Percentiles rank a stretch among this genome's conserved stretches.
phyloP scores from a whole-genome alignment of 2,329 filamentous ascomycete species.

The Aspergillus sp. region DNA sequence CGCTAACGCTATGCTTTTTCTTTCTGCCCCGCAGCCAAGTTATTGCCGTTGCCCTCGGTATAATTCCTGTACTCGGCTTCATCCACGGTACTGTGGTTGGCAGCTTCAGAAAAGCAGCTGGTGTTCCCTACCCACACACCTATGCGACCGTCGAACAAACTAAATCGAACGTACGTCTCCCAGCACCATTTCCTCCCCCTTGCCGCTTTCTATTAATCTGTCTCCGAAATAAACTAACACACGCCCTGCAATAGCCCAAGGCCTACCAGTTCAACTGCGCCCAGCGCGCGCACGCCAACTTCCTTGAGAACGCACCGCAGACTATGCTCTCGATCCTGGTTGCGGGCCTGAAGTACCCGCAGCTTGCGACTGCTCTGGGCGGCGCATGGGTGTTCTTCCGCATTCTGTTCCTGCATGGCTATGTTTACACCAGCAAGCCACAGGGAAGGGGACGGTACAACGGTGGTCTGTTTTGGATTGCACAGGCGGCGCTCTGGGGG shows the following conservation, averaged over 20 bases:
- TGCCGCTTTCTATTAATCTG: conserved; percentile 28
- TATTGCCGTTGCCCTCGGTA: conserved; percentile 58
- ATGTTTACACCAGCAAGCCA: conserved; percentile 46
- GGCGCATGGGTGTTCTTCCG: conserved; percentile 57
- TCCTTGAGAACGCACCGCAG: conserved; percentile 61
- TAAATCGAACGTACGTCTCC: conserved; percentile 45
- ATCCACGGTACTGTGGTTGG: conserved; percentile 56
- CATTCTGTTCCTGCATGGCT: conserved; percentile 54
- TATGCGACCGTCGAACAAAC: conserved; percentile 62
- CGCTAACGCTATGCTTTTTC: background rate
- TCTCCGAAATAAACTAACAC: background rate
- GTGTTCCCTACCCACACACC: conserved; percentile 61
- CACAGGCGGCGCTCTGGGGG: conserved; percentile 47
- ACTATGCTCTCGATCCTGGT: conserved; percentile 58
- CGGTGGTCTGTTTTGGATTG: conserved; percentile 44
- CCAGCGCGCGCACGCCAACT: conserved; percentile 63
- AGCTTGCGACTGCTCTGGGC: conserved; percentile 51
- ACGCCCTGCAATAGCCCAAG: conserved; percentile 34
- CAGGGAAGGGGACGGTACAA: conserved; percentile 43
- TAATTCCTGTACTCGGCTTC: conserved; percentile 57
- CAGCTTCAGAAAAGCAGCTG: conserved; percentile 55
- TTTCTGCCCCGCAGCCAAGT: conserved; percentile 52
- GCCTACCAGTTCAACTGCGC: conserved; percentile 58
- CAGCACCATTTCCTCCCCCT: conserved; percentile 12
- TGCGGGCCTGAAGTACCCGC: conserved; percentile 59